Evolutionary conservation across 352 stramenopile species (phyloP).

Genomic region (Thraustotheca clavata): DNA sequence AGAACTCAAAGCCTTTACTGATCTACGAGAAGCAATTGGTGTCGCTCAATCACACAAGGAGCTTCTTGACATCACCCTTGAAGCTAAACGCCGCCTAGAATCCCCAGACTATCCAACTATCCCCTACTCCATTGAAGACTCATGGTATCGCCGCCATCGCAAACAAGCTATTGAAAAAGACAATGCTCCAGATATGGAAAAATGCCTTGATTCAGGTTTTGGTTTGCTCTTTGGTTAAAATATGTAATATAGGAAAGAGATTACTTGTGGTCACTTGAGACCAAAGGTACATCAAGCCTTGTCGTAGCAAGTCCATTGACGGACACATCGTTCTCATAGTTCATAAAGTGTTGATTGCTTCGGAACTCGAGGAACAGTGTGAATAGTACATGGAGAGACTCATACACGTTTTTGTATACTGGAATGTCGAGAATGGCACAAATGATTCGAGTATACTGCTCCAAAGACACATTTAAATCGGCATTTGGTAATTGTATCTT

Average conservation of each 20-base stretch:
- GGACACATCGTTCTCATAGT: slow-evolving; percentile 42
- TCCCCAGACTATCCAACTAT: slow-evolving; percentile 25
- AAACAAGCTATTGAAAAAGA: slow-evolving; percentile 1
- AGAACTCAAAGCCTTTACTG: slow-evolving; percentile 65
- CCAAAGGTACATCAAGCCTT: background rate
- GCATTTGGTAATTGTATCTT: slow-evolving; percentile 64
- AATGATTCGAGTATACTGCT: slow-evolving; percentile 90
- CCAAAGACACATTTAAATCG: slow-evolving; percentile 87
- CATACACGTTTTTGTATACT: slow-evolving; percentile 90
- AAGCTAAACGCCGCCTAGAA: slow-evolving; percentile 39
- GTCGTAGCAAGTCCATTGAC: background rate
- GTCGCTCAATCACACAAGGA: slow-evolving; percentile 41
- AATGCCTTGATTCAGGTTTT: slow-evolving; percentile 21
- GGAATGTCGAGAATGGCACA: slow-evolving; percentile 93
- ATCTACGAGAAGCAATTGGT: slow-evolving; percentile 55
- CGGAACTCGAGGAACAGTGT: slow-evolving; percentile 90
- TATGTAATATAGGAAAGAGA: background rate
- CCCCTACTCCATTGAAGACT: slow-evolving; percentile 45
- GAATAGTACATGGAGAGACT: slow-evolving; percentile 94
- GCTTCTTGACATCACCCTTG: slow-evolving; percentile 49
- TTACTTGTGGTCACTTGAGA: background rate
- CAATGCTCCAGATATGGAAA: slow-evolving; percentile 18
- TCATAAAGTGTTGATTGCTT: slow-evolving; percentile 92
- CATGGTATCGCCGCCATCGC: slow-evolving; percentile 79
- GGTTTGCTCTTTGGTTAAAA: slow-evolving; percentile 19